These are phyloP conservation scores for Elsinoe australis DNA, from an alignment of 2,329 filamentous ascomycete genomes.

Conservation along the genomic window DNA sequence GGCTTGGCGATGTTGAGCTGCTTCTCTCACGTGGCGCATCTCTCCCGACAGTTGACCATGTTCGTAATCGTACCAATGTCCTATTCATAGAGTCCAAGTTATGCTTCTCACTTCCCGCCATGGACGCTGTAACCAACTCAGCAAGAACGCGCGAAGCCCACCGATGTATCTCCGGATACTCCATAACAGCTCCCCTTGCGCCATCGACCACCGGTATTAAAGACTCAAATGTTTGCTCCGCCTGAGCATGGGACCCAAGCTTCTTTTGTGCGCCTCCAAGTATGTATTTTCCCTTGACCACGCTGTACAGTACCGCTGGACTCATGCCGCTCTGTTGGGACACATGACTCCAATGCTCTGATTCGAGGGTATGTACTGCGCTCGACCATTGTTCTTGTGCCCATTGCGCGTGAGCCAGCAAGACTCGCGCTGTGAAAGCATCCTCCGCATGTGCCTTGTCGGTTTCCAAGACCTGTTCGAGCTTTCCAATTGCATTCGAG, in stretches of 20 bases:
- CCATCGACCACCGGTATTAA: background rate
- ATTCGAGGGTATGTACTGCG: conserved; percentile 11
- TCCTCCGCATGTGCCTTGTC: conserved; percentile 45
- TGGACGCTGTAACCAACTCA: conserved; percentile 21
- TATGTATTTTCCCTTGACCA: conserved; percentile 27
- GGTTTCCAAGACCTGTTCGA: conserved; percentile 28
- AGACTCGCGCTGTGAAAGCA: conserved; percentile 69
- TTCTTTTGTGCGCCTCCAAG: conserved; percentile 26
- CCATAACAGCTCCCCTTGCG: background rate
- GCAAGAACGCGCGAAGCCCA: conserved; percentile 31
- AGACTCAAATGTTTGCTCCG: conserved; percentile 1
- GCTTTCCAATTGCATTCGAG: conserved; percentile 17
- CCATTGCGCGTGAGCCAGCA: conserved; percentile 78
- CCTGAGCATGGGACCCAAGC: conserved; percentile 18
- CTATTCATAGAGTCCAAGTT: conserved; percentile 24
- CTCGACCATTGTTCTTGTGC: conserved; percentile 50
- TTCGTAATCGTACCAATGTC: conserved; percentile 28
- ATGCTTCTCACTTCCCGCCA: background rate
- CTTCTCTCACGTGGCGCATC: conserved; percentile 40
- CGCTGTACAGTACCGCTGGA: conserved; percentile 15
- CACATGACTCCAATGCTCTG: conserved; percentile 14
- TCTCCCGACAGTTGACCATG: background rate
- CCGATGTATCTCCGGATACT: conserved; percentile 24
- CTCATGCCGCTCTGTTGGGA: conserved; percentile 1
- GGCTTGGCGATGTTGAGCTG: conserved; percentile 40